Conservation (phyloP, 2,329 filamentous ascomycete species). For the Hymenoscyphus fraxineus region DNA sequence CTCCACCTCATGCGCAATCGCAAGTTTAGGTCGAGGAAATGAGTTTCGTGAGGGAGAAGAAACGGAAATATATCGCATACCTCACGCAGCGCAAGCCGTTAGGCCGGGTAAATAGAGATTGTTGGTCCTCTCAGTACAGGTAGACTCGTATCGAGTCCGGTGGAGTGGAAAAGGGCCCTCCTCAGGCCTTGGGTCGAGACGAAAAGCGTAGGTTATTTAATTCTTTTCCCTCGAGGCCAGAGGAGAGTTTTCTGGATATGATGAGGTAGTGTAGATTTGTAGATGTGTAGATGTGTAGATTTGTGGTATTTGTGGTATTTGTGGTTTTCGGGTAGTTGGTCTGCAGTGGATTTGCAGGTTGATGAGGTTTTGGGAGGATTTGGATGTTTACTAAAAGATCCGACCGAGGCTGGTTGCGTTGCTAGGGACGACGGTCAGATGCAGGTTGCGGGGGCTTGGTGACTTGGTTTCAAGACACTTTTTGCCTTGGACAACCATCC, state of each 20-base stretch:
- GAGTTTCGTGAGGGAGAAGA: not conserved
- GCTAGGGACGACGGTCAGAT: not conserved
- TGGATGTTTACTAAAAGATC: not conserved
- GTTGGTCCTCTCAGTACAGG: conserved; percentile 47
- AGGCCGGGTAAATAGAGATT: conserved; percentile 62
- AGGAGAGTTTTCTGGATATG: conserved; percentile 16
- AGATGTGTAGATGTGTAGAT: conserved; percentile 3
- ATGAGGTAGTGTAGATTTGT: conserved; percentile 5
- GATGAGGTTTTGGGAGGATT: conserved; percentile 1
- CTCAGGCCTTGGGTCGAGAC: conserved; percentile 26
- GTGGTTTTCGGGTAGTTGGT: not conserved
- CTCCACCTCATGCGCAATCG: not conserved
- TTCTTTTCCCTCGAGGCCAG: conserved; percentile 22
- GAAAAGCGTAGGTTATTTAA: conserved; percentile 9
- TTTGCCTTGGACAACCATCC: no score
- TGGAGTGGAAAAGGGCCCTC: conserved; percentile 24
- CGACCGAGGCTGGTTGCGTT: conserved; percentile 1
- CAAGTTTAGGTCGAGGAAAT: not conserved
- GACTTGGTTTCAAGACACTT: no score
- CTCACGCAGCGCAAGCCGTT: conserved; percentile 83
- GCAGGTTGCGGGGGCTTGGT: not conserved
- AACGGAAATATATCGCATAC: conserved; percentile 40
- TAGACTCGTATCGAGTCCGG: conserved; percentile 38
- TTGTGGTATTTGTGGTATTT: not conserved
- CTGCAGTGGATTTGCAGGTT: no score